Base-by-base conservation (phyloP, 2,329 filamentous ascomycete genomes). In the Nothopassalora personata region DNA sequence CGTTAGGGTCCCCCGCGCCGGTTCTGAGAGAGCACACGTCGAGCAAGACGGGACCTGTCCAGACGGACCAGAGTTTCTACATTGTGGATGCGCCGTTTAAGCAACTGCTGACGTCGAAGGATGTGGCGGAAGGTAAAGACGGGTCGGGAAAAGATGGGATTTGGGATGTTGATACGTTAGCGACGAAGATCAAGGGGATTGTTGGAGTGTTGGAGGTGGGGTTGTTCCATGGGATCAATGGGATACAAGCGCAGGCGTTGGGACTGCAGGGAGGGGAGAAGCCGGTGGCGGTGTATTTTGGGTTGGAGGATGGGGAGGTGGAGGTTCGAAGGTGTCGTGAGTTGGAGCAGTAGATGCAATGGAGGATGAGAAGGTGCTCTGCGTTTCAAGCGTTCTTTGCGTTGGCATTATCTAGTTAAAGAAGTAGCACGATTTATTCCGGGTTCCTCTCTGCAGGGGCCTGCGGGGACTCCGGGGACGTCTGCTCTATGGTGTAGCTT, bases 271-370 rank as follows among this genome's bases (percentile, higher is more conserved):
- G 89, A 51, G 91, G 90, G 0, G 91, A 97, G 77, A 96, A 93
- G 77, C 94, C 94, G 0, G 83, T 97, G 11, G 91, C 91, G 30
- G 92, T 91, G 27, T 99, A 97, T 77, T 99, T 97, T 76, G 94
- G 94, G 36, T 89, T 94, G 85, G 83, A 88, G 48, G 89, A 80
- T 61, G 79, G 79, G 10, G 75, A 71, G 57, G 77, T 80, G 11
- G 66, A 73, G 60, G 70, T 76, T 45, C 61, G 58, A 59, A 60
- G 51, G 36, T 58, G 47, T 27, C 30, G 39, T 5, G 62, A 65
- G 45, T 31, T 64, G 53, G 11, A 62, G 43, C 27, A 53, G 27
- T 43, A 46, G 13, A 33, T 23, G 18, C 23, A 15, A 46, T 33
- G 10, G 11, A 47, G 7, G 36, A 54, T 39, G 28, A 28, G 19